phyloP scores from a whole-genome alignment of 768 basidiomycete genomes.

The Ramaria rubella region DNA sequence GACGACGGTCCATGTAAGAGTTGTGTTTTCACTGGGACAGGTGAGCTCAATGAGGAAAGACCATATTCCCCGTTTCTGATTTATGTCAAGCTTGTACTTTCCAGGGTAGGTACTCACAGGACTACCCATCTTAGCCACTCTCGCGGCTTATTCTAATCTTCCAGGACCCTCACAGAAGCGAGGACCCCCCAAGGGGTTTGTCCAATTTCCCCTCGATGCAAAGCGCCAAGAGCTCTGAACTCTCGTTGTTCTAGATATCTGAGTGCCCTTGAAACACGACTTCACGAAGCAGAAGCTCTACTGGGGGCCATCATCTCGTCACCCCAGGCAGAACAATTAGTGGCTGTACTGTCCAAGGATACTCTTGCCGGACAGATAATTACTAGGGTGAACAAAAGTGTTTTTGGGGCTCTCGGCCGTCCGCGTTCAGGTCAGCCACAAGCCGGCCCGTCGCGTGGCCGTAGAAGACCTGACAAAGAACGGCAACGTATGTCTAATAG shows the following conservation, averaged over 20 bases:
- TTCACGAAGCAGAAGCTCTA: conserved; percentile 39
- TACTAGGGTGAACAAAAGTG: conserved; percentile 31
- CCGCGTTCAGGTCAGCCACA: neutral
- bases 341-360: conserved; percentile 29
- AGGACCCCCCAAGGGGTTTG: conserved; percentile 1
- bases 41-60: neutral
- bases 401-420: conserved; percentile 28
- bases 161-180: conserved; percentile 3
- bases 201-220: neutral
- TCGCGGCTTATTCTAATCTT: neutral
- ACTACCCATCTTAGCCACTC: neutral
- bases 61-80: neutral
- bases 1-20: neutral
- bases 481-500: conserved; percentile 3
- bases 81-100: neutral
- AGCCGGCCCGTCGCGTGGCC: neutral
- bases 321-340: conserved; percentile 31
- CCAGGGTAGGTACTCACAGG: neutral
- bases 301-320: conserved; percentile 35
- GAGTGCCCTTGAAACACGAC: conserved; percentile 35
- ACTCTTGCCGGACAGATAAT: conserved; percentile 34
- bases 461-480: conserved; percentile 5
- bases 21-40: neutral
- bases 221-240: neutral
- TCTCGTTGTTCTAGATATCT: conserved; percentile 27